phyloP scores from a whole-genome alignment of 805 yeast genomes.

The Saccharomyces kudriavzevii region DNA sequence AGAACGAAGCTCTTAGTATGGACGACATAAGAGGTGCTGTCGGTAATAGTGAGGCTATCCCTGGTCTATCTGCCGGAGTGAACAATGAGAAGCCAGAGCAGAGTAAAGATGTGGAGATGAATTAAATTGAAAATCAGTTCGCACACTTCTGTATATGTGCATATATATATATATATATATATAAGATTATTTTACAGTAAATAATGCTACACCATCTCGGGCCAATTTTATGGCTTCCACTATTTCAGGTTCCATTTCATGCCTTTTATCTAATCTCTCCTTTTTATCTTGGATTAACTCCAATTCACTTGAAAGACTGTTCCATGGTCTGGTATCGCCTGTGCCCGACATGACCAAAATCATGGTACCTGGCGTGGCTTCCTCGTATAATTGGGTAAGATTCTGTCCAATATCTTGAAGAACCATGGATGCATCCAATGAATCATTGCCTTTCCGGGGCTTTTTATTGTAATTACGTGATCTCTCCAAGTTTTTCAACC shows the following conservation, averaged over 20 bases:
- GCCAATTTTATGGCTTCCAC: constrained; percentile 43
- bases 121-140: background rate
- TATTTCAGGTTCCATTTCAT: constrained; percentile 38
- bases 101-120: constrained; percentile 1
- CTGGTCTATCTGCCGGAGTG: constrained; percentile 32
- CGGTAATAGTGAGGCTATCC: constrained; percentile 38
- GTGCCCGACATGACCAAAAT: constrained; percentile 55
- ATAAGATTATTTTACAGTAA: constrained; percentile 36
- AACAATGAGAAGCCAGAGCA: constrained; percentile 16
- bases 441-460: constrained; percentile 9
- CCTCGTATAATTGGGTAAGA: constrained; percentile 40
- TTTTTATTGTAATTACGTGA: constrained; percentile 13
- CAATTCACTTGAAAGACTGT: constrained; percentile 35
- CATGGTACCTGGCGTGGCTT: constrained; percentile 50
- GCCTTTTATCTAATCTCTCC: constrained; percentile 36
- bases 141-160: background rate
- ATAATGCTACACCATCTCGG: constrained; percentile 50
- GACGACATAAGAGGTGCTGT: constrained; percentile 51
- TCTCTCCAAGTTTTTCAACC: constrained; percentile 52
- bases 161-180: constrained; percentile 3
- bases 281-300: constrained; percentile 34
- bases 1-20: constrained; percentile 31
- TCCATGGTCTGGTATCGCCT: constrained; percentile 46
- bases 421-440: constrained; percentile 19
- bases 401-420: constrained; percentile 34